Evolutionary conservation across 768 basidiomycete genomes (phyloP).

Genomic region (Auriscalpium microsporum): DNA sequence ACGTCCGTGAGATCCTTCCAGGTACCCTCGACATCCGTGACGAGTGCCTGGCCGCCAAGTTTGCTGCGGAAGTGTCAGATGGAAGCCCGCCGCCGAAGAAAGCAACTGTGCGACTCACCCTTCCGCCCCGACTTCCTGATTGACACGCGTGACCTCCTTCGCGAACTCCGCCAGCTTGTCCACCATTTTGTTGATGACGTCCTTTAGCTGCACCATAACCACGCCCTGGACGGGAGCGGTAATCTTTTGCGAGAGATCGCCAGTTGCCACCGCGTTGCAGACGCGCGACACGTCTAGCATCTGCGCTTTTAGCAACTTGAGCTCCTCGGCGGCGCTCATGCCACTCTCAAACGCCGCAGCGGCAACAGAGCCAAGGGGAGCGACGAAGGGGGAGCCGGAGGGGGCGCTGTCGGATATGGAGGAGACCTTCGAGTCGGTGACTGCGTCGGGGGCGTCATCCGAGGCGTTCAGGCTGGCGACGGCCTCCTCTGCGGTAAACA

Average conservation of each 20-base stretch:
- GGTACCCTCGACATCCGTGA: slow-evolving; percentile 78
- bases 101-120: slow-evolving; percentile 11
- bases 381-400: slow-evolving; percentile 13
- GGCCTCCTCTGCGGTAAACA: slow-evolving; percentile 16
- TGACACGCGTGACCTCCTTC: slow-evolving; percentile 76
- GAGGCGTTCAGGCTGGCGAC: slow-evolving; percentile 13
- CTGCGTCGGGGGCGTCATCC: slow-evolving; percentile 5
- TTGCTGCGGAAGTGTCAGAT: slow-evolving; percentile 29
- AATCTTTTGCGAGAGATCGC: slow-evolving; percentile 43
- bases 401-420: neutral
- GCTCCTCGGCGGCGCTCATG: slow-evolving; percentile 60
- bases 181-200: slow-evolving; percentile 38
- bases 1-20: slow-evolving; percentile 76
- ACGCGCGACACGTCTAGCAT: slow-evolving; percentile 54
- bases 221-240: slow-evolving; percentile 42
- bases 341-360: slow-evolving; percentile 44
- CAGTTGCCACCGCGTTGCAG: slow-evolving; percentile 42
- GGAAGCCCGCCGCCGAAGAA: neutral
- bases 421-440: neutral
- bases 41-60: slow-evolving; percentile 77
- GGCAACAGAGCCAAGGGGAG: slow-evolving; percentile 41
- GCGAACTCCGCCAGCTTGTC: slow-evolving; percentile 77
- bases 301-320: slow-evolving; percentile 69
- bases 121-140: slow-evolving; percentile 74
- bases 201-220: slow-evolving; percentile 44